Conservation (phyloP, 148 eudicot genomes). For the Heliosperma pusillum region DNA sequence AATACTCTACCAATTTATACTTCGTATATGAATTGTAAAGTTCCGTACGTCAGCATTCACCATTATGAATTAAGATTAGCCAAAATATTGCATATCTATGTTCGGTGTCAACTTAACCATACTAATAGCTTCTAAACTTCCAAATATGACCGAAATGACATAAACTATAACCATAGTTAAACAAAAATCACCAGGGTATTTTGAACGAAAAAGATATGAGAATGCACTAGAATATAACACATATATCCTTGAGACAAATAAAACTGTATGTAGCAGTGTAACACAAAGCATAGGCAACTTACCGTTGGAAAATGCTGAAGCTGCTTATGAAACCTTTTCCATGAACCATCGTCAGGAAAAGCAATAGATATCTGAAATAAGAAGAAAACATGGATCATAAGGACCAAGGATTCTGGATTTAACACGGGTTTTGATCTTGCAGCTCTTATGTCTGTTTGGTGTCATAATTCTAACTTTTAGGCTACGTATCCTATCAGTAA, state of each 20-base stretch:
- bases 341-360: slow-evolving; percentile 98
- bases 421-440: neutral
- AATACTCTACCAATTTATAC: neutral
- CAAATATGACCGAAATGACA: too few species aligned
- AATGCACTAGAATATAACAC: neutral
- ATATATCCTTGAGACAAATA: neutral
- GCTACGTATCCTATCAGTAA: neutral
- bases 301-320: slow-evolving; percentile 95
- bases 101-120: neutral
- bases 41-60: neutral
- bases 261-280: neutral
- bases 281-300: slow-evolving; percentile 13
- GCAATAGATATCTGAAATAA: slow-evolving; percentile 74
- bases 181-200: neutral
- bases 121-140: neutral
- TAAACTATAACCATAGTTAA: neutral
- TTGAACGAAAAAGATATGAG: neutral
- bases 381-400: slow-evolving; percentile 10
- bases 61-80: neutral
- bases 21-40: neutral
- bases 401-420: neutral
- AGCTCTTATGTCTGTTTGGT: neutral
- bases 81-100: neutral
- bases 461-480: neutral
- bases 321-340: slow-evolving; percentile 98